Percentiles rank a stretch among this genome's conserved stretches.
phyloP scores from a whole-genome alignment of 2,329 filamentous ascomycete species.

The Microsporum canis region DNA sequence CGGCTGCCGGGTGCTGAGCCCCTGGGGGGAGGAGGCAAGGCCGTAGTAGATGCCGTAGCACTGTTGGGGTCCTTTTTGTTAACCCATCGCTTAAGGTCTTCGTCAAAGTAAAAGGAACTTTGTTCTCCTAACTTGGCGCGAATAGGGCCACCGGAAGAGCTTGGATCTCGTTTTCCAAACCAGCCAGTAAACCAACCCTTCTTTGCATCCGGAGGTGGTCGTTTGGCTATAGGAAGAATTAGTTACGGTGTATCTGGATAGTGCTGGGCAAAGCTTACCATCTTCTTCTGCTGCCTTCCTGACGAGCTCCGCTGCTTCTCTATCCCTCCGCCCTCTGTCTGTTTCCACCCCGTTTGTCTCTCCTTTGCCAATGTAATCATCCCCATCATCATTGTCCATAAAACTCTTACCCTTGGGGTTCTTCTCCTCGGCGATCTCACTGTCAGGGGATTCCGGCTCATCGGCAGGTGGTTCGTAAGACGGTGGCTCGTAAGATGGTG shows the following conservation, averaged over 20 bases:
- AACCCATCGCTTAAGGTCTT: constrained; percentile 94
- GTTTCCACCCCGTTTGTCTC: constrained; percentile 42
- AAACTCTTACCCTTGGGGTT: constrained; percentile 64
- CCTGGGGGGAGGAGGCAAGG: constrained; percentile 70
- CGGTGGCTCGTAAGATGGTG: constrained; percentile 22
- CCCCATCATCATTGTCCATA: constrained; percentile 66
- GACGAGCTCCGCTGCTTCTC: constrained; percentile 75
- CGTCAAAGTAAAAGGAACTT: constrained; percentile 86
- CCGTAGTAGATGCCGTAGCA: constrained; percentile 46
- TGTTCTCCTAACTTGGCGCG: constrained; percentile 89
- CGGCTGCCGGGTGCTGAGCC: constrained; percentile 40
- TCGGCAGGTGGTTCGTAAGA: constrained; percentile 17
- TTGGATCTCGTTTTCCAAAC: constrained; percentile 59
- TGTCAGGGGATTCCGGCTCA: constrained; percentile 38
- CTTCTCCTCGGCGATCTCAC: constrained; percentile 40
- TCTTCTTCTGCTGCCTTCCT: constrained; percentile 65
- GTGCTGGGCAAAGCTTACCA: constrained; percentile 31
- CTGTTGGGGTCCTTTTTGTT: constrained; percentile 76
- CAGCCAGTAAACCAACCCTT: constrained; percentile 70
- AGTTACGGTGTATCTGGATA: neutral
- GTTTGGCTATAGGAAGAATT: constrained; percentile 27
- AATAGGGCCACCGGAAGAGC: constrained; percentile 52
- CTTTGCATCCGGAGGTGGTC: constrained; percentile 27
- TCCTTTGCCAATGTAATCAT: constrained; percentile 49
- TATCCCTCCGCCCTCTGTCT: constrained; percentile 59